Conservation (phyloP, 2,329 filamentous ascomycete species). For the Penicillium sp. region DNA sequence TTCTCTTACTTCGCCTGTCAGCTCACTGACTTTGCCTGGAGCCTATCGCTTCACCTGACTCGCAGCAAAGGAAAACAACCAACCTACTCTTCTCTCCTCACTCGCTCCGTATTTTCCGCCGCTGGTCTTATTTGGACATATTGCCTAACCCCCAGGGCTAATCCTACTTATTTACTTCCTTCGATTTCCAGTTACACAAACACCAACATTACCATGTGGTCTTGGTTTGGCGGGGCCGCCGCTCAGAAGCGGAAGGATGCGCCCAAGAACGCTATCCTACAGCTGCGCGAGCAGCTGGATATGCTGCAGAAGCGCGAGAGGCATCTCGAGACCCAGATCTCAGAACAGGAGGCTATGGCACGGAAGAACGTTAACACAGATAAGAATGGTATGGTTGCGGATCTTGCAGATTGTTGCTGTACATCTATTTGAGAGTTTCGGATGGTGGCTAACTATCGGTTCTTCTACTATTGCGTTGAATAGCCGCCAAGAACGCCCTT, state of each 20-base stretch:
- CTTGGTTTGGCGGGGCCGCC: slow-evolving; percentile 85
- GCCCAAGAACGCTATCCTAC: slow-evolving; percentile 94
- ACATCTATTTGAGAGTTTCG: not conserved
- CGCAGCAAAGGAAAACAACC: slow-evolving; percentile 12
- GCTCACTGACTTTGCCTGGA: slow-evolving; percentile 9
- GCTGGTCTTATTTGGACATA: slow-evolving; percentile 6
- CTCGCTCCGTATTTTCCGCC: slow-evolving; percentile 4
- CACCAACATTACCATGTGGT: slow-evolving; percentile 56
- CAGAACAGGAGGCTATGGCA: slow-evolving; percentile 84
- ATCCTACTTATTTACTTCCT: not conserved
- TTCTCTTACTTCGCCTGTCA: not conserved
- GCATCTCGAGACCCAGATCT: slow-evolving; percentile 86
- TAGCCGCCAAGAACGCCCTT: slow-evolving; percentile 88
- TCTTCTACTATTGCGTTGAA: not conserved
- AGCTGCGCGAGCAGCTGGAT: slow-evolving; percentile 81
- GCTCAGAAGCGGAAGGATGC: slow-evolving; percentile 86
- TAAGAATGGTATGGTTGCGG: slow-evolving; percentile 74
- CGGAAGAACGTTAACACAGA: slow-evolving; percentile 85
- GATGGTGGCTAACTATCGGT: not conserved
- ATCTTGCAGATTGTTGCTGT: not conserved
- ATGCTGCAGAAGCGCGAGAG: slow-evolving; percentile 97
- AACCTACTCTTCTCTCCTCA: slow-evolving; percentile 8
- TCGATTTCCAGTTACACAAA: not conserved
- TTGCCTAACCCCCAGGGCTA: not conserved
- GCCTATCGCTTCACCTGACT: slow-evolving; percentile 22